Evolutionary conservation across 805 yeast genomes (phyloP), one percentile per base, ranked within the genome.

Genomic region (Cyberlindnera maritima): DNA sequence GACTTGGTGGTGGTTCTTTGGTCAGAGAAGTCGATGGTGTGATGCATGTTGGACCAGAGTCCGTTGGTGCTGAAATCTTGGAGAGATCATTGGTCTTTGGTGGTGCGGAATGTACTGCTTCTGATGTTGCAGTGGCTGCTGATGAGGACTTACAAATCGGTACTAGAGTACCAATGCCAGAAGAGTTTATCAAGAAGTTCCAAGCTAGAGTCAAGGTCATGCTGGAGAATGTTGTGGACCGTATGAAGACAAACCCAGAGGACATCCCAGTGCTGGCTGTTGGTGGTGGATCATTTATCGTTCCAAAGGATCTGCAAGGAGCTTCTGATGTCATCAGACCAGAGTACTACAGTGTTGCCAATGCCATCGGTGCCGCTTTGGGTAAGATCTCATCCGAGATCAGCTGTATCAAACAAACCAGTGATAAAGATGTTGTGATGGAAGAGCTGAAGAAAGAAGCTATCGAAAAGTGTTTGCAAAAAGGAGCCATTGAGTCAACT

Each of bases 311-410:
- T 17, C 43, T 72, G 13, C 63, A 65, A 13, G 78, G 79, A 23
- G 73, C 75, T 7, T 67, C 74, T 1, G 59, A 63, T 36, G 72
- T 75, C 7, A 56, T 72, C 19, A 59, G 69, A 42, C 77, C 77
- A 3, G 69, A 69, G 26, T 73, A 50, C 49, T 67, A 57, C 55
- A 64, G 66, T 36, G 75, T 72, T 43, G 78, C 78, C 6, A 75
- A 75, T 59, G 80, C 79, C 3, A 72, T 75, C 44, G 79, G 78
- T 38, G 77, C 79, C 23, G 77, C 77, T 4, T 56, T 73, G 59
- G 76, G 75, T 19, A 73, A 73, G 49, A 60, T 75, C 4, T 68
- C 76, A 9, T 49, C 54, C 4, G 53, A 52, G 31, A 18, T 46
- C 12, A 43, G 38, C 21, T 28, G 39, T 15, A 52, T 54, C 17